A percentile compares a stretch with the other conserved stretches of the same genome.
These are phyloP conservation scores for Aspergillus hortae DNA, from an alignment of 2,329 filamentous ascomycete species.

Conservation along the genomic window DNA sequence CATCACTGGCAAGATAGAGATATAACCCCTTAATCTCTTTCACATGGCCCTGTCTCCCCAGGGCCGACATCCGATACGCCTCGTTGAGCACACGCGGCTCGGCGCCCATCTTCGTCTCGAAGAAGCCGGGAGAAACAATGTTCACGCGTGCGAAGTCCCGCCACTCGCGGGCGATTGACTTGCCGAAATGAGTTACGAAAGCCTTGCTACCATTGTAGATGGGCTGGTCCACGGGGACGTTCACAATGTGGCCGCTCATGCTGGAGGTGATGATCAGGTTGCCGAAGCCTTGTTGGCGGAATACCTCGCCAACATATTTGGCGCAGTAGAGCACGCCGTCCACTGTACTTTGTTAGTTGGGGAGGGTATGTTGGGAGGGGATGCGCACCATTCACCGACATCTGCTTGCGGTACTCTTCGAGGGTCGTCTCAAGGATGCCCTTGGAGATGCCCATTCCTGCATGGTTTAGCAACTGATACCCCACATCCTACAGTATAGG, in stretches of 20 bases:
- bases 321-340: constrained; percentile 48
- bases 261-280: constrained; percentile 51
- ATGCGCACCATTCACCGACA: constrained; percentile 51
- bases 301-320: constrained; percentile 44
- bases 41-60: constrained; percentile 38
- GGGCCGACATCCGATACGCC: constrained; percentile 44
- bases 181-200: constrained; percentile 54
- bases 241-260: constrained; percentile 51
- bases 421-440: constrained; percentile 53
- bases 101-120: constrained; percentile 55
- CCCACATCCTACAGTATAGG: not conserved
- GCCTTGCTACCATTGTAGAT: constrained; percentile 58
- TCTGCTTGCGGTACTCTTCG: constrained; percentile 50
- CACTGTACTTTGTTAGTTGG: constrained; percentile 21
- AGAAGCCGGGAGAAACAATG: constrained; percentile 53
- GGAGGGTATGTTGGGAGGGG: constrained; percentile 3
- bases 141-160: constrained; percentile 57
- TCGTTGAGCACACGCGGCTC: constrained; percentile 45
- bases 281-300: constrained; percentile 39
- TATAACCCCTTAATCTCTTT: constrained; percentile 40
- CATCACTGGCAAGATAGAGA: constrained; percentile 46
- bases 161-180: constrained; percentile 56
- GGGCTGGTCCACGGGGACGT: constrained; percentile 52
- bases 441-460: constrained; percentile 52
- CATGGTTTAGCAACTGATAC: not conserved